Conservation (phyloP, 108 stramenopile species). For the Nannochloropsis salina region DNA sequence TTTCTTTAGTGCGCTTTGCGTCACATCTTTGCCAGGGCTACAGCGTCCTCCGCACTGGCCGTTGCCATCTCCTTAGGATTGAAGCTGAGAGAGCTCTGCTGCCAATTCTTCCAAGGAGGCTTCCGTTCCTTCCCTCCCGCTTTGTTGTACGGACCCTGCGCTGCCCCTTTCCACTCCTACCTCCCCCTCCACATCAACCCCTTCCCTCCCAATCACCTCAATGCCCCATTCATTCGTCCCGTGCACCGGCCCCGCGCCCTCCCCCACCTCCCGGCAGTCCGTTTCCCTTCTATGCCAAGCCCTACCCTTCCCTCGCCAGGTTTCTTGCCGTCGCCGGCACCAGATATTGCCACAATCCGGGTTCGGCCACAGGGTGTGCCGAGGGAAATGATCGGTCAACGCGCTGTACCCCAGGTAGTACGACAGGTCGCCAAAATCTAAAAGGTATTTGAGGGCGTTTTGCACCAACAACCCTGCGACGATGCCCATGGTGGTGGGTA, state of each 20-base stretch:
- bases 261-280: not conserved
- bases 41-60: too few species aligned
- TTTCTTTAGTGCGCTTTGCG: too few species aligned
- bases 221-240: conserved; percentile 33
- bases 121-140: not conserved
- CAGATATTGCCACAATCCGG: conserved; percentile 17
- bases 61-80: not conserved
- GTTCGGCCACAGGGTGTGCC: conserved; percentile 18
- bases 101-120: not conserved
- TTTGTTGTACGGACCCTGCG: not conserved
- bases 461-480: conserved; percentile 28
- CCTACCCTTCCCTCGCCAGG: conserved; percentile 20
- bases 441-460: conserved; percentile 28
- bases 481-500: conserved; percentile 33
- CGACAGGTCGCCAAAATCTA: conserved; percentile 24
- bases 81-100: not conserved
- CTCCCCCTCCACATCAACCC: not conserved
- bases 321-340: conserved; percentile 21
- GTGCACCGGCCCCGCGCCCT: conserved; percentile 19
- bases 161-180: not conserved
- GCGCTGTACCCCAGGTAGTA: conserved; percentile 25
- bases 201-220: conserved; percentile 22
- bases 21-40: too few species aligned
- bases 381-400: conserved; percentile 18
- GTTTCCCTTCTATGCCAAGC: not conserved